phyloP scores from a whole-genome alignment of 257 asterid species.

The Voacanga thouarsii region DNA sequence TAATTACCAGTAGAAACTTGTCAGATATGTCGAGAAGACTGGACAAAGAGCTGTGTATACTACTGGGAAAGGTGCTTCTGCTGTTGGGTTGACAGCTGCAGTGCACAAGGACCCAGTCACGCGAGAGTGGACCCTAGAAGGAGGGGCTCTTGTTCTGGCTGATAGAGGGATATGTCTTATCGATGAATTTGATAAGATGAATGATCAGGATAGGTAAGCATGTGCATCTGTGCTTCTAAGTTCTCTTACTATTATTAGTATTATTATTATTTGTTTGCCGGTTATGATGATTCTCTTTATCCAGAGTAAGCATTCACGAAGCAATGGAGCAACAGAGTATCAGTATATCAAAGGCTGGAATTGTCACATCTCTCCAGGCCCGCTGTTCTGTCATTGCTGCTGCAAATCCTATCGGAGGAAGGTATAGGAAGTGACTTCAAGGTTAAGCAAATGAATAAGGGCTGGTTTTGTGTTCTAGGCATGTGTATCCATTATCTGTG shows the following conservation, averaged over 20 bases:
- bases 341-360: conserved; percentile 98
- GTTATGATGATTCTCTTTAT: conserved; percentile 20
- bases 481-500: neutral
- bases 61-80: conserved; percentile 99
- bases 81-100: conserved; percentile 98
- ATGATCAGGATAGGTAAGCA: conserved; percentile 90
- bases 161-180: conserved; percentile 99
- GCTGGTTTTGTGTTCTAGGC: neutral
- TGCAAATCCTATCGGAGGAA: conserved; percentile 98
- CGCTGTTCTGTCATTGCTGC: conserved; percentile 99
- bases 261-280: conserved; percentile 9
- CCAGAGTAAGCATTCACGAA: conserved; percentile 97
- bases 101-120: conserved; percentile 99
- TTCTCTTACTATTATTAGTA: neutral
- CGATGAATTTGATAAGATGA: conserved; percentile 98
- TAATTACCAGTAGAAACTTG: conserved; percentile 11
- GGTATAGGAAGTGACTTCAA: conserved; percentile 39
- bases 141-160: conserved; percentile 98
- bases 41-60: conserved; percentile 97
- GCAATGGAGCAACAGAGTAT: conserved; percentile 99
- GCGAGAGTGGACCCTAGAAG: conserved; percentile 98
- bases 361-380: conserved; percentile 96
- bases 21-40: conserved; percentile 90
- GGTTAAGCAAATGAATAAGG: neutral
- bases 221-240: conserved; percentile 8